Percentiles rank a stretch among this genome's conserved stretches.
Evolutionary conservation across 2,329 filamentous ascomycete genomes (phyloP).

Genomic region (Septoria linicola): DNA sequence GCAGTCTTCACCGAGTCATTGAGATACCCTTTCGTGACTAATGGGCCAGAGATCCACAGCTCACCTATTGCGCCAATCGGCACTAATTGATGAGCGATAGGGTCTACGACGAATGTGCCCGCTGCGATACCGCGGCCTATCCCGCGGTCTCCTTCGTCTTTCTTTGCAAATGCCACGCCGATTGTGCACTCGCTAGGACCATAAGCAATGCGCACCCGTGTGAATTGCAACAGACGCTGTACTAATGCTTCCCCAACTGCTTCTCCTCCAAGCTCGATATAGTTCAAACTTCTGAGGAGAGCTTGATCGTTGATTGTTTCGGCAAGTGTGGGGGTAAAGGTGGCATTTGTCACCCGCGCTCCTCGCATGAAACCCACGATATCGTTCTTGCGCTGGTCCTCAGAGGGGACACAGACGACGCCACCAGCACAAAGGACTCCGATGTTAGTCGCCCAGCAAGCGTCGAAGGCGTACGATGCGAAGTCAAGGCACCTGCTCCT

Average conservation of each 20-base stretch:
- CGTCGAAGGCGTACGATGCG: slow-evolving; percentile 29
- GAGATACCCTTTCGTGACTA: slow-evolving; percentile 46
- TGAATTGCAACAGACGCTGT: not conserved
- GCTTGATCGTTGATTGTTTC: slow-evolving; percentile 1
- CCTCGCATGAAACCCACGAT: not conserved
- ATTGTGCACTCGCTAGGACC: slow-evolving; percentile 6
- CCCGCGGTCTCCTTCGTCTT: not conserved
- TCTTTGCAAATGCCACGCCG: slow-evolving; percentile 3
- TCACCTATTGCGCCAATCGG: slow-evolving; percentile 50
- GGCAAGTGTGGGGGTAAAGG: slow-evolving; percentile 1
- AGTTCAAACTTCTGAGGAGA: not conserved
- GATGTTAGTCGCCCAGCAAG: slow-evolving; percentile 4
- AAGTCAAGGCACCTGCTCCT: slow-evolving; percentile 24
- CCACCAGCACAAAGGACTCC: slow-evolving; percentile 1
- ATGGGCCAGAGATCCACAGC: slow-evolving; percentile 46
- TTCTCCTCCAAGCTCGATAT: slow-evolving; percentile 1
- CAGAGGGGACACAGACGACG: slow-evolving; percentile 5
- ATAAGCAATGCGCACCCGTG: not conserved
- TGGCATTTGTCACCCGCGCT: not conserved
- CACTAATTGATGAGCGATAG: slow-evolving; percentile 25
- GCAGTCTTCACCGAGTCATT: slow-evolving; percentile 38
- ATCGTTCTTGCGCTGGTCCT: slow-evolving; percentile 1
- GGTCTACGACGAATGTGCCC: slow-evolving; percentile 4
- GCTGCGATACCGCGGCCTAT: slow-evolving; percentile 3
- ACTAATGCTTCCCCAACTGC: not conserved